These are phyloP conservation scores for Colletotrichum higginsianum DNA, from an alignment of 2,329 filamentous ascomycete species.

Conservation along the genomic window DNA sequence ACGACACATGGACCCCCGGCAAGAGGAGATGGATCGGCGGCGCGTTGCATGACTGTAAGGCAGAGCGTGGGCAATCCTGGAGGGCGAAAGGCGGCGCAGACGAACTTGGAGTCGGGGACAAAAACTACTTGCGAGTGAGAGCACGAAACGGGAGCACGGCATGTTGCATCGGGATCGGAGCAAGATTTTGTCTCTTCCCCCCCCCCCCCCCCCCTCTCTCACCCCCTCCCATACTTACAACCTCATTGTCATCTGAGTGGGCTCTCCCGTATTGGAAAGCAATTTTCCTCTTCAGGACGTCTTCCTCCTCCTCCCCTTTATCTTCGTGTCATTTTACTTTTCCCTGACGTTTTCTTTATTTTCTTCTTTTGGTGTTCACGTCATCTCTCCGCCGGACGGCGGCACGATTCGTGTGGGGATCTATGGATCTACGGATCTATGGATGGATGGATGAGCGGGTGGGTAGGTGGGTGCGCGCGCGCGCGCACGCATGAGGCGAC, in stretches of 20 bases:
- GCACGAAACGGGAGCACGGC: conserved; percentile 27
- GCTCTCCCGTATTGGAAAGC: conserved; percentile 1
- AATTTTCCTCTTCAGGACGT: background rate
- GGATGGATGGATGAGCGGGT: background rate
- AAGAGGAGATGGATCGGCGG: conserved; percentile 42
- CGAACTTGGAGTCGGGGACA: conserved; percentile 40
- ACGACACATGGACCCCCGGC: conserved; percentile 46
- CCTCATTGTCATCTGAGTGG: conserved; percentile 23
- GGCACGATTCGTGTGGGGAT: background rate
- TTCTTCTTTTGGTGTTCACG: conserved; percentile 5
- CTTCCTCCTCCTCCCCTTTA: conserved; percentile 36
- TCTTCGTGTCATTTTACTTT: conserved; percentile 42
- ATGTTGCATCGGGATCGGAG: conserved; percentile 42
- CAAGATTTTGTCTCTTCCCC: conserved; percentile 30
- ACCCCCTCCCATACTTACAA: conserved; percentile 32
- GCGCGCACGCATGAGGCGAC: background rate
- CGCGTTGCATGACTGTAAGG: conserved; percentile 38
- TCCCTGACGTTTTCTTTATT: conserved; percentile 16
- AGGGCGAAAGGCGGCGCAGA: conserved; percentile 15
- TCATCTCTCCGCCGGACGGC: conserved; percentile 18
- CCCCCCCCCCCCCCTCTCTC: background rate
- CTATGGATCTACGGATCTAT: too few relatives aligned
- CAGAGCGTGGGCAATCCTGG: conserved; percentile 12
- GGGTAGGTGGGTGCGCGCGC: background rate
- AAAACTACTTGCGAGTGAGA: conserved; percentile 30